Evolutionary conservation across 2,329 filamentous ascomycete genomes (phyloP).

Genomic region (Neoarthrinium moseri): DNA sequence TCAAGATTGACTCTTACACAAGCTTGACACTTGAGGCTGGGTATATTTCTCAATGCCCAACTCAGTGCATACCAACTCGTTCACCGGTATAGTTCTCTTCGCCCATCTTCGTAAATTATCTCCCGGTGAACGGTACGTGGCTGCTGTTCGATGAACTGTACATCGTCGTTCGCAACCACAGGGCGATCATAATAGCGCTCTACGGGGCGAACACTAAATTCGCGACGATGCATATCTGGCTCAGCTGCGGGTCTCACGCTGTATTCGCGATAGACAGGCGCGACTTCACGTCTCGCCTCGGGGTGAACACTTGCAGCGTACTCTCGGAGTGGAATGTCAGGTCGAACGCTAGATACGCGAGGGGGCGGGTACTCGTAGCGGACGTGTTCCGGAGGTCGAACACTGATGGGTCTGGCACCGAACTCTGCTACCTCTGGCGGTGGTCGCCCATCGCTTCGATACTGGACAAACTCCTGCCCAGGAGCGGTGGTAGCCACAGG

Average conservation of each 20-base stretch:
- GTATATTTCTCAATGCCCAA: too few species aligned
- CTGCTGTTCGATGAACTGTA: conserved; percentile 43
- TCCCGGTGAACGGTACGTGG: conserved; percentile 40
- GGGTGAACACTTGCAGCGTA: conserved; percentile 42
- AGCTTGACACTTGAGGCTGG: too few species aligned
- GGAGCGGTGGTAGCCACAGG: conserved; percentile 40
- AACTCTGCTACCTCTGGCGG: conserved; percentile 53
- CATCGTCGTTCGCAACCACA: conserved; percentile 33
- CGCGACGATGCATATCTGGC: conserved; percentile 30
- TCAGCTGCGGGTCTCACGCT: conserved; percentile 29
- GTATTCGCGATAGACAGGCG: conserved; percentile 27
- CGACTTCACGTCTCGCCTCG: conserved; percentile 34
- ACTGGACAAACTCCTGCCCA: conserved; percentile 45
- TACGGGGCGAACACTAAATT: conserved; percentile 41
- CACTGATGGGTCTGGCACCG: conserved; percentile 53
- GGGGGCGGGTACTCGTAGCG: conserved; percentile 42
- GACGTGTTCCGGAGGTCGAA: conserved; percentile 49
- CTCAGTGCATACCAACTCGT: too few species aligned
- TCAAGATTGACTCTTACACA: too few species aligned
- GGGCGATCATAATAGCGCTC: conserved; percentile 44
- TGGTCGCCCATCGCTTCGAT: conserved; percentile 40
- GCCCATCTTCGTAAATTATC: conserved; percentile 42
- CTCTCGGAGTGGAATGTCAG: conserved; percentile 43
- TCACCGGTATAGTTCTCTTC: conserved; percentile 27
- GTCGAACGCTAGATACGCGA: conserved; percentile 41